Evolutionary conservation across 257 asterid genomes (phyloP), one percentile per base, ranked within the genome.

Genomic region (Solanum gracilifrons): DNA sequence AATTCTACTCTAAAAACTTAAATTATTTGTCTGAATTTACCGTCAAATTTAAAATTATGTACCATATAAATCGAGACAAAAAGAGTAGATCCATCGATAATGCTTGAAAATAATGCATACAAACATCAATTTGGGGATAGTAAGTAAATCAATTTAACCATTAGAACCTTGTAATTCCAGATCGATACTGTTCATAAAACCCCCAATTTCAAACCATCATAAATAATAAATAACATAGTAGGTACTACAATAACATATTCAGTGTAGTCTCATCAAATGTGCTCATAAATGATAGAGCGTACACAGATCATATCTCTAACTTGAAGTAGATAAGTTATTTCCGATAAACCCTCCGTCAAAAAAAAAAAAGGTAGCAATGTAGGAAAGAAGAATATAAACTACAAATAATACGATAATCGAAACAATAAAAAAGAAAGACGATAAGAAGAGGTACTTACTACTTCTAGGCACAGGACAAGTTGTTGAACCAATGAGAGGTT

Each of bases 281-380:
- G 13, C 4, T 51, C 0, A 0, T 0, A 51, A 7, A 51, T 0
- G 0, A 51, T 6, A 51, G n/a, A 51, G 1, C 0, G n/a, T 51
- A 18, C 9, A 51, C 9, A 2, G 0, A 51, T 51, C n/a, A 18
- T 51, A 51, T 51, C 62, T 51, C 62, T 51, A 51, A 0, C 1
- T 6, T 51, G 0, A 51, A 51, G 0, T 51, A 18, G 9, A 51
- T 51, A 18, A 51, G 25, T 55, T 58, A 58, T 58, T 58, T 58
- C 2, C 13, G 12, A 58, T 20, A 58, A 58, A 58, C 0, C 7
- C 3, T 13, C 21, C 6, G 0, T 2, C 5, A 0, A 0, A 48
- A 48, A 16, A 5, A 51, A 16, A 15, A 51, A 0, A 2, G 13
- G 25, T 7, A 7, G 1, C 0, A 23, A n/a, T 2, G 1, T 9